Evolutionary conservation across 2,329 filamentous ascomycete species (phyloP).

Genomic region (Aspergillus proliferans): DNA sequence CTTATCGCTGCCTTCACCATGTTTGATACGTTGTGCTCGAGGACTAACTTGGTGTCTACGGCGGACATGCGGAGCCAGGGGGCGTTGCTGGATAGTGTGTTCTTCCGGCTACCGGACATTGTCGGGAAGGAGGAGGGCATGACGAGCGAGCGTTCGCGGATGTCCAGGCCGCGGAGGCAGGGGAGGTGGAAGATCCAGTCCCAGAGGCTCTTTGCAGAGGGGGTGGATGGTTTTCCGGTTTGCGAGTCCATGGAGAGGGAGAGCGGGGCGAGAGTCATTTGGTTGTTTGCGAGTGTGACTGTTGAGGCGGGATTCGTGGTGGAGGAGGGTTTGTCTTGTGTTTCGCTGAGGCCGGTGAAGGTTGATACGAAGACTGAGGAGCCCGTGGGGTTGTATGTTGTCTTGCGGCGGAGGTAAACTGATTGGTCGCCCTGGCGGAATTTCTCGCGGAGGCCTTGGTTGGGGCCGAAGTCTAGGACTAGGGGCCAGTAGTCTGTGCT

Average conservation of each 20-base stretch:
- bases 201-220: conserved; percentile 46
- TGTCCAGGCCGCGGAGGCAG: conserved; percentile 48
- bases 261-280: conserved; percentile 19
- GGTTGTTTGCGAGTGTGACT: conserved; percentile 9
- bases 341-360: conserved; percentile 64
- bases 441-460: conserved; percentile 55
- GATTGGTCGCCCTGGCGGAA: conserved; percentile 63
- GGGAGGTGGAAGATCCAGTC: conserved; percentile 68
- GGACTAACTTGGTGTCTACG: conserved; percentile 66
- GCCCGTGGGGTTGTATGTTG: conserved; percentile 56
- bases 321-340: conserved; percentile 38
- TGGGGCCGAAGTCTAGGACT: conserved; percentile 64
- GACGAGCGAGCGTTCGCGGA: conserved; percentile 61
- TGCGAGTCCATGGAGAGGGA: conserved; percentile 17
- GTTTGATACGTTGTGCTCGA: conserved; percentile 47
- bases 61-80: conserved; percentile 52
- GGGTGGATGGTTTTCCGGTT: conserved; percentile 18
- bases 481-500: conserved; percentile 71
- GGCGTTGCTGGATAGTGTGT: conserved; percentile 32
- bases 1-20: conserved; percentile 23
- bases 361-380: conserved; percentile 66
- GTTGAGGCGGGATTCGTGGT: conserved; percentile 10
- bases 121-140: conserved; percentile 41
- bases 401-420: conserved; percentile 66
- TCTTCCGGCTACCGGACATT: conserved; percentile 7